Evolutionary conservation across 2,329 filamentous ascomycete species (phyloP).

Genomic region (Ophiostoma perfectum): DNA sequence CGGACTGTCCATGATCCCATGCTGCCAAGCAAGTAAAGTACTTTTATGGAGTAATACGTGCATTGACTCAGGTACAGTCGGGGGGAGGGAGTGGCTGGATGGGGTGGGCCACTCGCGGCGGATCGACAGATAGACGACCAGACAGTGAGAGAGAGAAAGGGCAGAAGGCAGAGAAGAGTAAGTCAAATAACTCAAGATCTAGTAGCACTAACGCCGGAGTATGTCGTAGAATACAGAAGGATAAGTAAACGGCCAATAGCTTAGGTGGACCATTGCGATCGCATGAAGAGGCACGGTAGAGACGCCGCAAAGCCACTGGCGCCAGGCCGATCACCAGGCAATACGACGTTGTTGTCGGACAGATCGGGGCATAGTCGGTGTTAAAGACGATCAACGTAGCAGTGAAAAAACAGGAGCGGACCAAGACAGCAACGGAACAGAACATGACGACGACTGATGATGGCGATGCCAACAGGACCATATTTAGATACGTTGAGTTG

Average conservation of each 20-base stretch:
- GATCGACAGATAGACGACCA: not conserved
- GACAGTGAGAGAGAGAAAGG: not conserved
- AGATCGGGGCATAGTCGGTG: slow-evolving; percentile 8
- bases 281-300: not conserved
- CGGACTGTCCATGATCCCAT: no score
- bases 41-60: not conserved
- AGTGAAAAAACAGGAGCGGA: not conserved
- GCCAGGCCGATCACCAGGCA: slow-evolving; percentile 1
- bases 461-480: not conserved
- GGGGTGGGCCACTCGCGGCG: not conserved
- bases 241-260: not conserved
- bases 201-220: no score
- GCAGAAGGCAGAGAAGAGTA: not conserved
- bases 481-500: not conserved
- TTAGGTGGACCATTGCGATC: slow-evolving; percentile 1
- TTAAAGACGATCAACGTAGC: slow-evolving; percentile 3
- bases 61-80: not conserved
- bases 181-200: no score
- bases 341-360: slow-evolving; percentile 4
- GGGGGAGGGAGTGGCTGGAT: not conserved
- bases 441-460: not conserved
- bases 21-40: not conserved
- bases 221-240: not conserved
- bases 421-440: not conserved
- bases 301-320: not conserved